phyloP scores from a whole-genome alignment of 371 early-diverging fungal genomes.

The Apophysomyces sp. region DNA sequence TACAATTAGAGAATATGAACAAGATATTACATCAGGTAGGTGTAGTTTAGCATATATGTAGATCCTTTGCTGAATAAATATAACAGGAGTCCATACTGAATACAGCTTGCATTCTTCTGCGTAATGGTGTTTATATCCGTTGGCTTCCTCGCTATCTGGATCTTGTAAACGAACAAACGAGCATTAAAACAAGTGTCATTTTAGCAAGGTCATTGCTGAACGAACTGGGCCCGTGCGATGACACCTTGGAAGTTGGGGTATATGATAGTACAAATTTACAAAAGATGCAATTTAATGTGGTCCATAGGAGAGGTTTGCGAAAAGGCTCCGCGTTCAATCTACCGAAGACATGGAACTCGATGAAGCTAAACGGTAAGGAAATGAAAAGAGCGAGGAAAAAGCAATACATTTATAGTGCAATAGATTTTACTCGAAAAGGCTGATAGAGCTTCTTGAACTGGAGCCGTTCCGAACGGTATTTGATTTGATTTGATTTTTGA shows the following conservation, averaged over 20 bases:
- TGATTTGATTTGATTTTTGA: not conserved
- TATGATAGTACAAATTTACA: not conserved
- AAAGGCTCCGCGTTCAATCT: not conserved
- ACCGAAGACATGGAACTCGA: not conserved
- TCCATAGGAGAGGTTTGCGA: not conserved
- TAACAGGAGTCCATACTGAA: not conserved
- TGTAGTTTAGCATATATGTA: not conserved
- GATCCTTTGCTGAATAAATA: not conserved
- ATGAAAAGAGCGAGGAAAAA: not conserved
- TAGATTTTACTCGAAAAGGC: not conserved
- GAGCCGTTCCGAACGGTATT: not conserved
- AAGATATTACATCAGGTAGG: not conserved
- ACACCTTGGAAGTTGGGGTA: not conserved
- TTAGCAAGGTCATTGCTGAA: not conserved
- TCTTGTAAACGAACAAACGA: not conserved
- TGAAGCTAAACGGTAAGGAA: not conserved
- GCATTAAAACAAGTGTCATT: not conserved
- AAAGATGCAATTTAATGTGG: not conserved
- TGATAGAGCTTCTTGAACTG: not conserved
- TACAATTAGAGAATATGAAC: not conserved
- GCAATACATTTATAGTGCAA: not conserved
- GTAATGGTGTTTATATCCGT: not conserved
- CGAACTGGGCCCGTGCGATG: not conserved
- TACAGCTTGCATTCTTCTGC: not conserved
- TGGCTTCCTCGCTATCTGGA: not conserved